Base-by-base conservation (phyloP, 108 stramenopile genomes). In the Fistulifera pelliculosa region DNA sequence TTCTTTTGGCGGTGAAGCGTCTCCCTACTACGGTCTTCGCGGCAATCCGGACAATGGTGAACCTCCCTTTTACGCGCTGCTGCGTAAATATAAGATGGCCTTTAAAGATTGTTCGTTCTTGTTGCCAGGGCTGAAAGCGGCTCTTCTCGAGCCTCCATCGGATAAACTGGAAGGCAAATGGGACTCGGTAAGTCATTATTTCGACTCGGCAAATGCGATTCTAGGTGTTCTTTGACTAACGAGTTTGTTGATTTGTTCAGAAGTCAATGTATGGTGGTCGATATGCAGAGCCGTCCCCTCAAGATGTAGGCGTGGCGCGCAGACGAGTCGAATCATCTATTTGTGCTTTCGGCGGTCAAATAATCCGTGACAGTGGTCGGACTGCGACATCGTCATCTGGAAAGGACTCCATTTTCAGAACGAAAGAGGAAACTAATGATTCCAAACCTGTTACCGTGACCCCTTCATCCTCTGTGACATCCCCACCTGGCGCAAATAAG, bases 261-360 rank as follows among this genome's bases (percentile, higher is more conserved):
- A 4, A 45, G 44, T 8, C 44, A 3, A 45, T 21, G 16, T 19
- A 45, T 11, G 21, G 19, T 11, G 44, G 21, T 19, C 18, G n/a
- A 14, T 66, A 56, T 25, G 57, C 48, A 7, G 64, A 71, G 41
- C 70, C 73, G 27, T 58, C 54, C 14, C 54, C 58, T 21, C 66
- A 68, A 41, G 73, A 74, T 31, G 69, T 47, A 16, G 74, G 60
- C 18, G 53, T 84, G 22, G 78, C 87, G 2, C 44, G 54, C 45
- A 69, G 87, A 21, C 70, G 87, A 5, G 68, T 88, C 11, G 79
- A 69, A 38, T 70, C 76, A 0, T 83, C 87, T 31, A 67, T 88
- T 2, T 88, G 80, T 64, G 87, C 87, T 0, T 88, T 88, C 68
- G 87, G 87, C 27, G 87, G 87, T 16, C 72, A 53, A 21, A 55